phyloP scores from a whole-genome alignment of 2,329 filamentous ascomycete genomes.

The Diplodia scrobiculata region DNA sequence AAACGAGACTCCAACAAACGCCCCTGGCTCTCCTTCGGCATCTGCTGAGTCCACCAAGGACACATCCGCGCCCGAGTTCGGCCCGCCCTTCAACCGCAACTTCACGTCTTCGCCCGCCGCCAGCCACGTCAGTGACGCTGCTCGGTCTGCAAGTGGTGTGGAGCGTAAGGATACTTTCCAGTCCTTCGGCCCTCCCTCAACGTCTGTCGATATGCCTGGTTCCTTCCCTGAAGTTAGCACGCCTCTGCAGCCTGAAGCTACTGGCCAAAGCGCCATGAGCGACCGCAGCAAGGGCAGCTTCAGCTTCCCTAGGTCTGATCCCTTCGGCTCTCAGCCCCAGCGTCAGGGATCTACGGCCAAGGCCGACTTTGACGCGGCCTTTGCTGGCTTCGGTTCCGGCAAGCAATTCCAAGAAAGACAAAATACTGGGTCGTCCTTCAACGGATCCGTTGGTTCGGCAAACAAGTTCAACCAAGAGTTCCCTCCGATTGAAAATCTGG shows the following conservation, averaged over 20 bases:
- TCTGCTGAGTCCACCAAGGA: conserved; percentile 50
- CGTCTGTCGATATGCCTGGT: conserved; percentile 47
- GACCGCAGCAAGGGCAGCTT: conserved; percentile 49
- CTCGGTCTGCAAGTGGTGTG: conserved; percentile 41
- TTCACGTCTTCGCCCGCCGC: conserved; percentile 46
- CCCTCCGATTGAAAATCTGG: conserved; percentile 86
- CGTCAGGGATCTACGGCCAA: conserved; percentile 55
- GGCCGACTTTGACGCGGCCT: conserved; percentile 82
- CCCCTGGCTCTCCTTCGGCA: conserved; percentile 47
- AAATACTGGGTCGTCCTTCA: conserved; percentile 37
- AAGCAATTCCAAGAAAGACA: conserved; percentile 55
- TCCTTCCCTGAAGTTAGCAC: conserved; percentile 51
- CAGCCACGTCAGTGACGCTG: conserved; percentile 45
- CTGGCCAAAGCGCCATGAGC: conserved; percentile 53
- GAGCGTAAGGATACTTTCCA: conserved; percentile 48
- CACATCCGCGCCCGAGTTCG: conserved; percentile 42
- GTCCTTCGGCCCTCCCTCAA: conserved; percentile 39
- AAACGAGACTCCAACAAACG: conserved; percentile 51
- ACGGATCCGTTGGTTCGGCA: conserved; percentile 41
- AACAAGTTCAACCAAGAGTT: conserved; percentile 74
- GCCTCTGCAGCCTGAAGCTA: conserved; percentile 53
- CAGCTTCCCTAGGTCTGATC: conserved; percentile 51
- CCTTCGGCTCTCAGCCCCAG: conserved; percentile 42
- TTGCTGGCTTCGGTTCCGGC: conserved; percentile 68
- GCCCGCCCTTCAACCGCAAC: conserved; percentile 44